These are phyloP conservation scores for Rhododendron ovatum DNA, from an alignment of 148 eudicot species.

Conservation along the genomic window DNA sequence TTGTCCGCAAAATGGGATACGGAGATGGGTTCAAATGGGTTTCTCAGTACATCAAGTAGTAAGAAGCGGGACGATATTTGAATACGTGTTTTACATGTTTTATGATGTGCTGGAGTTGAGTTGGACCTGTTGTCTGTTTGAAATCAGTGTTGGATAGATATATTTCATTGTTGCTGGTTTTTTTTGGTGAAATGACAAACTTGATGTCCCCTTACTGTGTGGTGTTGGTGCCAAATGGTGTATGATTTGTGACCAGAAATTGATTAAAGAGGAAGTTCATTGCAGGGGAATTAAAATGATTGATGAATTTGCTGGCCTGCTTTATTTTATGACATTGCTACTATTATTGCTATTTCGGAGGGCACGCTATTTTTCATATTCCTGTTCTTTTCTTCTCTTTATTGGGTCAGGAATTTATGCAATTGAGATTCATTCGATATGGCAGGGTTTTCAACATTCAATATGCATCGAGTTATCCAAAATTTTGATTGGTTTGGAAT, in stretches of 20 bases:
- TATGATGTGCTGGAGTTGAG: conserved; percentile 18
- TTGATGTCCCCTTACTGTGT: background rate
- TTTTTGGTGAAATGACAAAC: conserved; percentile 18
- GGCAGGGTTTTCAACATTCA: background rate
- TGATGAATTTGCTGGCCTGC: background rate
- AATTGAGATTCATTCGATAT: background rate
- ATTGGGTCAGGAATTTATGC: background rate
- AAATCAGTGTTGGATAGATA: conserved; percentile 19
- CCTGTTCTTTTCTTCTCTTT: background rate
- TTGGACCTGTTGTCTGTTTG: conserved; percentile 24
- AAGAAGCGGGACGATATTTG: background rate
- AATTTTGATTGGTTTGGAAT: background rate
- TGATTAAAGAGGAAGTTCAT: background rate
- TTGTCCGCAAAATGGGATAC: conserved; percentile 44
- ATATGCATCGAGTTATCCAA: background rate
- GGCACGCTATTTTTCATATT: background rate
- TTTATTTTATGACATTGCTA: too few species aligned
- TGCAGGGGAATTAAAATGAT: background rate
- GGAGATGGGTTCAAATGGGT: conserved; percentile 45
- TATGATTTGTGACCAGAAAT: conserved; percentile 7
- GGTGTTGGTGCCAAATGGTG: background rate
- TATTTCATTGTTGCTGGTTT: background rate
- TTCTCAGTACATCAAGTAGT: conserved; percentile 42
- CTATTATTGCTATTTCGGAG: too few species aligned
- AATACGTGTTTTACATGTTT: conserved; percentile 4